phyloP scores from a whole-genome alignment of 805 yeast genomes.

The Candida tibetensis region DNA sequence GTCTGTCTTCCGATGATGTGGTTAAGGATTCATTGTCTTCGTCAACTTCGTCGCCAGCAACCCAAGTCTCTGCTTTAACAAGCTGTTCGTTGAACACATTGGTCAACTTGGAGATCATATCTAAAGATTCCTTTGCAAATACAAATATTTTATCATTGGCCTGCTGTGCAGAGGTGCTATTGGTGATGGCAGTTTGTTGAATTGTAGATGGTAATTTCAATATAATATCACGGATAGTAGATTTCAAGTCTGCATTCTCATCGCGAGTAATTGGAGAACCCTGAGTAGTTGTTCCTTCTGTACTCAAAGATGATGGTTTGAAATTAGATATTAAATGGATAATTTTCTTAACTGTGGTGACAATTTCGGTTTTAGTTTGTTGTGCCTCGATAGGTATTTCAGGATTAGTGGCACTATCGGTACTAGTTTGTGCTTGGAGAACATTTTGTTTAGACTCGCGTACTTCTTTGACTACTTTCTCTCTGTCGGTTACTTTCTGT shows the following conservation, averaged over 20 bases:
- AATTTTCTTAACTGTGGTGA: conserved; percentile 84
- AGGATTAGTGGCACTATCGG: conserved; percentile 21
- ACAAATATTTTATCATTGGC: conserved; percentile 67
- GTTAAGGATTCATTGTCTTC: background rate
- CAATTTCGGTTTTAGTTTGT: conserved; percentile 74
- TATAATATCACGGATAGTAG: conserved; percentile 75
- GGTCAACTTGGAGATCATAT: conserved; percentile 80
- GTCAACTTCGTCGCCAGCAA: conserved; percentile 36
- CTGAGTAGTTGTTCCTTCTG: conserved; percentile 10
- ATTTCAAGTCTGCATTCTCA: conserved; percentile 38
- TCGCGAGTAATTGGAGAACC: conserved; percentile 10
- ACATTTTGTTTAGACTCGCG: conserved; percentile 10
- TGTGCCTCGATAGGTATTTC: conserved; percentile 20
- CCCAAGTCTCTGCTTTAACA: conserved; percentile 85
- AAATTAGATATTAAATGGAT: conserved; percentile 83
- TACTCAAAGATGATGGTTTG: conserved; percentile 39
- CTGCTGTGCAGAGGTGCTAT: conserved; percentile 13
- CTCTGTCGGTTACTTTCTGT: conserved; percentile 45
- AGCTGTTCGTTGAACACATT: conserved; percentile 82
- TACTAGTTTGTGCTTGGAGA: conserved; percentile 15
- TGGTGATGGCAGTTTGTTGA: conserved; percentile 50
- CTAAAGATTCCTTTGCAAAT: conserved; percentile 85
- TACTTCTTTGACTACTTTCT: conserved; percentile 27
- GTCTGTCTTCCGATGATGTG: background rate
- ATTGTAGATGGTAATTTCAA: conserved; percentile 65